Conservation (phyloP, 148 eudicot species). For the Rhododendron ferrugineum region DNA sequence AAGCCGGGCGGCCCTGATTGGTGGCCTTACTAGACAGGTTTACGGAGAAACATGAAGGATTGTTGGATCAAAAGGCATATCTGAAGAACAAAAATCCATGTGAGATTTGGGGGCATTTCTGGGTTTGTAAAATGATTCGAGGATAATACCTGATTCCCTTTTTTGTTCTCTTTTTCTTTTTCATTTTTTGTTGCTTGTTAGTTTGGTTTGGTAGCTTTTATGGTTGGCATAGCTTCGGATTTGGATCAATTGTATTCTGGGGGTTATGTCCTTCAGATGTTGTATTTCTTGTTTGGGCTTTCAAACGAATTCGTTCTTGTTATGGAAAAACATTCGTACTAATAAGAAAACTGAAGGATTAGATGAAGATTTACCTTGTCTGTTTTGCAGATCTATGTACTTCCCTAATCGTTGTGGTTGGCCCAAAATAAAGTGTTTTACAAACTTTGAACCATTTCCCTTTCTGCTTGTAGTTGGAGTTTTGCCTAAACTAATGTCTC, state of each 20-base stretch:
- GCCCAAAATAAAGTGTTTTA: no score
- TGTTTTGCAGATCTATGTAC: neutral
- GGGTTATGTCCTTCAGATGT: neutral
- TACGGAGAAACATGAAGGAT: neutral
- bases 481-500: neutral
- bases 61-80: neutral
- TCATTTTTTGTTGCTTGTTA: neutral
- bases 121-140: neutral
- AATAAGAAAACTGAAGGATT: neutral
- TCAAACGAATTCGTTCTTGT: neutral
- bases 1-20: slow-evolving; percentile 65
- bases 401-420: neutral
- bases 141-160: neutral
- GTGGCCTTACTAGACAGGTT: slow-evolving; percentile 51
- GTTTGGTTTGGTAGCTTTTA: neutral
- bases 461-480: neutral
- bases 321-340: neutral
- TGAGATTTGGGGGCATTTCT: neutral
- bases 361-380: neutral
- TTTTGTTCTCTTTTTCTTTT: neutral
- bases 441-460: neutral
- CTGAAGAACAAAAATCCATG: neutral
- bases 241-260: neutral
- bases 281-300: neutral
- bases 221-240: neutral